Base-by-base conservation (phyloP, 805 yeast genomes). In the Kregervanrija pseudodelftensis region DNA sequence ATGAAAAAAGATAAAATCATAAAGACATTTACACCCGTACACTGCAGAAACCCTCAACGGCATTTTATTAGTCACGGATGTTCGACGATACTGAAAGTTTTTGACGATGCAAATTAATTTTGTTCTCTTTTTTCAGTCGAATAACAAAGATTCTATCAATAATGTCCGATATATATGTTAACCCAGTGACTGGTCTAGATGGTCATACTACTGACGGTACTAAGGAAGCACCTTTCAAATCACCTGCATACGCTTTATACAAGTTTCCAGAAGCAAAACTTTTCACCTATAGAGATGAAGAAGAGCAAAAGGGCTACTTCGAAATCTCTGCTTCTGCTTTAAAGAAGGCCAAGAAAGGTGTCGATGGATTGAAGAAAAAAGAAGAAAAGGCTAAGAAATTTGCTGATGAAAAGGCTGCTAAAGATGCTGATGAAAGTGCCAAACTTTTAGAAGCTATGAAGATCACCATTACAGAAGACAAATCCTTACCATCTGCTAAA, bases 271-370 rank as follows among this genome's bases (percentile, higher is more conserved):
- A 55, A 10, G 65, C 81, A 48, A 78, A 77, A 57, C 60, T 85
- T 34, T 68, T 75, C 37, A 76, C 83, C 35, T 79, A 72, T 67
- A 82, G 81, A 57, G 75, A 75, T 54, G 69, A 68, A 35, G 87
- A 77, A 49, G 84, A 76, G 41, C 57, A 56, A n/a, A 49, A 74
- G 36, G 80, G 67, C 30, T 91, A 76, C 61, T 76, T 70, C 54
- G 91, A 84, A 57, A 90, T 95, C 60, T 73, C 89, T 13, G 88
- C 96, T 5, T 81, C 95, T 43, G 97, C 96, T 7, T 69, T 91
- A 61, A 93, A 93, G 71, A 93, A 91, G 69, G 97, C 98, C 56
- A 87, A 86, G 67, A 93, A 93, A 66, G 97, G 96, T 48, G 93
- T 85, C 46, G 97, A 90, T 32, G 91, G 95, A 5, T 70, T 93